Evolutionary conservation across 352 stramenopile species (phyloP).

Genomic region (Pythium utonaiense): DNA sequence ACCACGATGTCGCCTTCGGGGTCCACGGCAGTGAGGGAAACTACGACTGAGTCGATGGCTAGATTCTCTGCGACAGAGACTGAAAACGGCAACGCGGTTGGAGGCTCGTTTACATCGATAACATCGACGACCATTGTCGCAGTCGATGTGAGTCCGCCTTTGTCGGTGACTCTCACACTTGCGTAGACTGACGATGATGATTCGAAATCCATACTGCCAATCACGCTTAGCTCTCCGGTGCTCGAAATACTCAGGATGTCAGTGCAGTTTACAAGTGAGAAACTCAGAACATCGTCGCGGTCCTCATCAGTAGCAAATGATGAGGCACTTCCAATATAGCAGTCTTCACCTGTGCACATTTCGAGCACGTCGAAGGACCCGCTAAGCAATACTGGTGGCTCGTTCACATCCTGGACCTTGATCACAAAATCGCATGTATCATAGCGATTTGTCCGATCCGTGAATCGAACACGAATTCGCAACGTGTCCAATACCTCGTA

Average conservation of each 20-base stretch:
- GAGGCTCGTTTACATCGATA: slow-evolving; percentile 46
- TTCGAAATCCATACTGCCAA: slow-evolving; percentile 25
- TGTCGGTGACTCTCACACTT: slow-evolving; percentile 29
- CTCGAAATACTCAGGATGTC: slow-evolving; percentile 6
- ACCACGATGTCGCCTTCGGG: slow-evolving; percentile 38
- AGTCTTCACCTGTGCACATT: slow-evolving; percentile 38
- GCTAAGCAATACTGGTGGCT: slow-evolving; percentile 33
- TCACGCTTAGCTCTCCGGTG: slow-evolving; percentile 14
- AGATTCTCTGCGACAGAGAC: slow-evolving; percentile 35
- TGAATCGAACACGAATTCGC: slow-evolving; percentile 39
- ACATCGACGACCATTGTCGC: slow-evolving; percentile 37
- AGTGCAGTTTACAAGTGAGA: slow-evolving; percentile 27
- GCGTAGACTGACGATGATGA: slow-evolving; percentile 11
- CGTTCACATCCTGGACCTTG: slow-evolving; percentile 41
- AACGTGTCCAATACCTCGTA: slow-evolving; percentile 40
- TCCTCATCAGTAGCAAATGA: slow-evolving; percentile 49
- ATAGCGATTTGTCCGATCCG: slow-evolving; percentile 34
- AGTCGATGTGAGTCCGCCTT: slow-evolving; percentile 5
- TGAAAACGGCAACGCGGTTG: slow-evolving; percentile 24
- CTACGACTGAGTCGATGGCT: slow-evolving; percentile 24
- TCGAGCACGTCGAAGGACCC: slow-evolving; percentile 47
- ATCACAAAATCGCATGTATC: slow-evolving; percentile 42
- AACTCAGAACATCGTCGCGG: slow-evolving; percentile 28
- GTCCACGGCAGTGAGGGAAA: slow-evolving; percentile 26
- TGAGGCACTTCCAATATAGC: slow-evolving; percentile 37